Percentiles rank a stretch among this genome's conserved stretches.
phyloP scores from a whole-genome alignment of 805 yeast genomes.

The Yarrowia yakushimensis region DNA sequence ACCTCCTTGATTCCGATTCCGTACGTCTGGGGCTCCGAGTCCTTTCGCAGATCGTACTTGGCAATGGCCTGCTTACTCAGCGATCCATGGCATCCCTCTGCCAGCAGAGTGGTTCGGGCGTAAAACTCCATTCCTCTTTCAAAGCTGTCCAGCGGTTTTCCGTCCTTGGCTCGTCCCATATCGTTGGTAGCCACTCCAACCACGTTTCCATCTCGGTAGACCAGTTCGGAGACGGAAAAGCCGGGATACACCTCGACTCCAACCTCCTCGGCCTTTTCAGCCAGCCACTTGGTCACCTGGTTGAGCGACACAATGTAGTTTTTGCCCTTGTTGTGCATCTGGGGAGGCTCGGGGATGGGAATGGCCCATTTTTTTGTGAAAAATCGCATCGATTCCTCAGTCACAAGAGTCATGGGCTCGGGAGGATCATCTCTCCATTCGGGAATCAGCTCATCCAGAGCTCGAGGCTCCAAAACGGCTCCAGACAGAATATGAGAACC shows the following conservation, averaged over 20 bases:
- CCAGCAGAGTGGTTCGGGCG: constrained; percentile 81
- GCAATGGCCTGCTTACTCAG: constrained; percentile 71
- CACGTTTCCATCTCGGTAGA: constrained; percentile 58
- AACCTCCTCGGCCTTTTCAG: constrained; percentile 85
- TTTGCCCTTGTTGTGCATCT: constrained; percentile 66
- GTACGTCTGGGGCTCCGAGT: constrained; percentile 75
- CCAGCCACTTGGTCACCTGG: constrained; percentile 73
- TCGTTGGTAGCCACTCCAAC: constrained; percentile 93
- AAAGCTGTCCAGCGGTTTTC: constrained; percentile 74
- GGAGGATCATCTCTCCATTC: constrained; percentile 44
- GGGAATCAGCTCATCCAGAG: constrained; percentile 81
- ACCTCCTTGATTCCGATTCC: constrained; percentile 96
- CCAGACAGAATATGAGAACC: constrained; percentile 93
- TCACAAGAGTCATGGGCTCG: constrained; percentile 69
- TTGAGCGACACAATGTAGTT: constrained; percentile 83
- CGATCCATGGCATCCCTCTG: constrained; percentile 99
- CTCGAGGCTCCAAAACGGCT: constrained; percentile 88
- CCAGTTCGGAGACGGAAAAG: constrained; percentile 75
- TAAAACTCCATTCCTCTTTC: constrained; percentile 98
- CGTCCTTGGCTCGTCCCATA: constrained; percentile 74
- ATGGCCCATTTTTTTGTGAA: constrained; percentile 58
- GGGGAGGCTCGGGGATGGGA: constrained; percentile 91
- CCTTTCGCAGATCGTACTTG: constrained; percentile 62
- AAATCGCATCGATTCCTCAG: constrained; percentile 68
- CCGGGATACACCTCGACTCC: constrained; percentile 95